Evolutionary conservation across 2,329 filamentous ascomycete species (phyloP).

Genomic region (Fusarium buharicum): DNA sequence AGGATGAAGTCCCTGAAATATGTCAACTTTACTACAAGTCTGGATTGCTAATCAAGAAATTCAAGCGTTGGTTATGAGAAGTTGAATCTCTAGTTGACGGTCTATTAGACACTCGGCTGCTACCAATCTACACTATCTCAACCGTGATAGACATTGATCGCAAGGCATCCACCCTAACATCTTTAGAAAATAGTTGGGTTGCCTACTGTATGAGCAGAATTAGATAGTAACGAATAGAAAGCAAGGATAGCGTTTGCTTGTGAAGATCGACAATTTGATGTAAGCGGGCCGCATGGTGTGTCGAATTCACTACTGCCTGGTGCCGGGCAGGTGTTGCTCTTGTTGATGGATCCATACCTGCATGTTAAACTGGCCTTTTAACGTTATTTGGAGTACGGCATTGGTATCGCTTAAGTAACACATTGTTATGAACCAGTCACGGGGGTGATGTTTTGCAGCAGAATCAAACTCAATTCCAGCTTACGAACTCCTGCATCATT

Average conservation of each 20-base stretch:
- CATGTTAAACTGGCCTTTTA: background rate
- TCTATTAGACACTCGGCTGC: too few relatives aligned
- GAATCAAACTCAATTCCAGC: background rate
- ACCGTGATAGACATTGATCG: too few relatives aligned
- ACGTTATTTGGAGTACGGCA: background rate
- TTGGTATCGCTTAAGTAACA: too few relatives aligned
- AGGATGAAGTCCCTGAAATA: too few relatives aligned
- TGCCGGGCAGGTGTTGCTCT: background rate
- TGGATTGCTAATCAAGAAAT: too few relatives aligned
- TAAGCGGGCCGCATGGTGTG: conserved; percentile 14
- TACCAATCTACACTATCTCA: too few relatives aligned
- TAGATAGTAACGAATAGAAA: conserved; percentile 4
- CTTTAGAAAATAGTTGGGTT: too few relatives aligned
- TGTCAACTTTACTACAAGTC: too few relatives aligned
- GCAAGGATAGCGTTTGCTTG: conserved; percentile 10
- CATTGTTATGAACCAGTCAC: background rate
- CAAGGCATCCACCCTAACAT: too few relatives aligned
- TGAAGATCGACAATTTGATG: conserved; percentile 18
- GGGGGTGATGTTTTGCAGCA: background rate
- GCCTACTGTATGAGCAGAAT: too few relatives aligned
- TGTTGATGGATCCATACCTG: background rate
- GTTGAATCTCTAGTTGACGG: too few relatives aligned
- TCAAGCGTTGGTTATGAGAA: too few relatives aligned
- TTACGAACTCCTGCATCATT: background rate
- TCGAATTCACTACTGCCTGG: conserved; percentile 3